phyloP scores from a whole-genome alignment of 176 grass and related monocot species.

The Carex parvula region DNA sequence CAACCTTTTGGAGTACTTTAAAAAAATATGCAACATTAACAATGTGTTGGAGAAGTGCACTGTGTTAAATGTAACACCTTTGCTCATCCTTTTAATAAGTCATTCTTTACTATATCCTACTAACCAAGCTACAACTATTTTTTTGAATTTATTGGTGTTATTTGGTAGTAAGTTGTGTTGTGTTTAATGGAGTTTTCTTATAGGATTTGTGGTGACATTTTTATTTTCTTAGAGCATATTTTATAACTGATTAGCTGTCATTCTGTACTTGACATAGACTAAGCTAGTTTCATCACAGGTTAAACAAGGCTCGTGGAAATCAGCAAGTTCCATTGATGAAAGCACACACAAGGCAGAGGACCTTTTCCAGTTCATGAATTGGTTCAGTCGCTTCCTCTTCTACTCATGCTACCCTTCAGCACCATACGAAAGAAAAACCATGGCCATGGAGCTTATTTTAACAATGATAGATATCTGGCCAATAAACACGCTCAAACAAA shows the following conservation, averaged over 20 bases:
- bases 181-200: neutral
- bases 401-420: conserved; percentile 94
- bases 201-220: neutral
- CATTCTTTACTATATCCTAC: neutral
- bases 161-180: neutral
- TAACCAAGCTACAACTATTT: neutral
- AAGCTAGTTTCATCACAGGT: conserved; percentile 27
- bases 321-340: conserved; percentile 32
- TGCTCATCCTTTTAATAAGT: neutral
- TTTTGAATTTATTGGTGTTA: neutral
- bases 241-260: conserved; percentile 1
- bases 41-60: neutral
- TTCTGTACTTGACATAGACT: conserved; percentile 2
- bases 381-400: conserved; percentile 85
- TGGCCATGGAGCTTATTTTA: conserved; percentile 98
- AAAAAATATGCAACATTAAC: neutral
- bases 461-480: conserved; percentile 92
- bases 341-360: conserved; percentile 46
- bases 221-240: neutral
- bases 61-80: neutral
- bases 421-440: conserved; percentile 98
- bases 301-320: conserved; percentile 70
- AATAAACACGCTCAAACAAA: conserved; percentile 55
- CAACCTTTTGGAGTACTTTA: neutral
- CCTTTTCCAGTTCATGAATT: conserved; percentile 91